Base-by-base conservation (phyloP, 1,284 basidiomycete species). In the Cutaneotrichosporon spelunceum region DNA sequence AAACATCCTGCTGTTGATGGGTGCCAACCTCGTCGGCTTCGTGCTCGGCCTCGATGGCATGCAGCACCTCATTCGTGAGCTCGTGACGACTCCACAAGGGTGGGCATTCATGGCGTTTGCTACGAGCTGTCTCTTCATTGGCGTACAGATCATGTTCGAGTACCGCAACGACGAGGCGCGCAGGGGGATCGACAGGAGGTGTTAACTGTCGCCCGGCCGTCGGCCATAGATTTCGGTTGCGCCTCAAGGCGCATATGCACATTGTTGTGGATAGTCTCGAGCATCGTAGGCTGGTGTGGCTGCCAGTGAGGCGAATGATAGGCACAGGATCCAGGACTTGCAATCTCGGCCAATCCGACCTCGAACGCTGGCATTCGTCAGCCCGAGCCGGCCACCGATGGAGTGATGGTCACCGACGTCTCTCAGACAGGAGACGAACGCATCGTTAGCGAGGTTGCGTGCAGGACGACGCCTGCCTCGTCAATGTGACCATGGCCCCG, bases 21-120 rank as follows among this genome's bases (percentile, higher is more conserved):
- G 84, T 0, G 95, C 93, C 34, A 99, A 99, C 75, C 84, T 99
- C 6, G 88, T 99, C 2, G 95, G 96, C 0, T 98, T 99, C 73
- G 94, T 93, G 14, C 84, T 98, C 47, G 95, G 95, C 2, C 81
- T 86, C 0, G 91, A 97, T 13, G 94, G 93, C 1, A 84, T 89
- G 54, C 77, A 81, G 60, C 88, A 90, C 73, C 85, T 98, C 76
- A 75, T 87, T 13, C 66, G 79, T 4, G 82, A 90, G 75, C 78
- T 98, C 30, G 77, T 87, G 42, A 86, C 85, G 1, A 88, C 84
- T 3, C 33, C 42, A 13, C 26, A 53, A 44, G 64, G 91, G 6
- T 68, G 88, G 52, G 78, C 76, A 19, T 96, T 94, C 77, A 78
- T 92, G 61, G 44, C 85, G 0, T 77, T 84, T 9, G 85, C 87